A percentile compares a stretch with the other conserved stretches of the same genome.
These are phyloP conservation scores for Stentor coeruleus DNA, from an alignment of 73 alveolate species.

Conservation along the genomic window DNA sequence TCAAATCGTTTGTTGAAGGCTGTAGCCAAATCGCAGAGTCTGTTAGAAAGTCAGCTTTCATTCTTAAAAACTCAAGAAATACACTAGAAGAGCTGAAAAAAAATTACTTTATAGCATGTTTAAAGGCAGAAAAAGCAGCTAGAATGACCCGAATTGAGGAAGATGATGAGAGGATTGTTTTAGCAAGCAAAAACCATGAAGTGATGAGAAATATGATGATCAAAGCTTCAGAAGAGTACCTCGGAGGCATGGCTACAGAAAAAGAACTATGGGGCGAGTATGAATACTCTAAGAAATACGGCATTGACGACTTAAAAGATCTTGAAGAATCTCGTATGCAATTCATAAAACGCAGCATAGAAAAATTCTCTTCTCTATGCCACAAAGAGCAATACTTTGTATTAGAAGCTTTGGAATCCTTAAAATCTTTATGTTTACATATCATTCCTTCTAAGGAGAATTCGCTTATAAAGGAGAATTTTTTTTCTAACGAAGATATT, in stretches of 20 bases:
- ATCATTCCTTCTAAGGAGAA: not conserved
- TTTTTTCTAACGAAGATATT: not conserved
- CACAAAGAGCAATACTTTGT: not conserved
- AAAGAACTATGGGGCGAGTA: not conserved
- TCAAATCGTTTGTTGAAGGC: not conserved
- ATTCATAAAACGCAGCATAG: not conserved
- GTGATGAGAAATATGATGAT: not conserved
- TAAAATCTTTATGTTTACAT: not conserved
- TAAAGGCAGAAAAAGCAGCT: constrained; percentile 15
- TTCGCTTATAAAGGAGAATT: not conserved
- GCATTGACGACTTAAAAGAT: not conserved
- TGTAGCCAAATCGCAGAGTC: not conserved
- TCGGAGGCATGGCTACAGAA: not conserved
- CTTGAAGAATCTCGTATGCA: not conserved
- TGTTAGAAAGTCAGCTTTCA: not conserved
- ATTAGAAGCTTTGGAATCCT: not conserved
- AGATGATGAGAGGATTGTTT: not conserved
- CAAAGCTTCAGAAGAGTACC: constrained; percentile 1
- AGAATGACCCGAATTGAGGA: not conserved
- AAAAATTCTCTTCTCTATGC: not conserved
- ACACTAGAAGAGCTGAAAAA: not conserved
- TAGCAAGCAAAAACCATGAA: not conserved
- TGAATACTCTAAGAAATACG: not conserved
- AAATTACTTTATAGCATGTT: not conserved
- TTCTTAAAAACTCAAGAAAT: not conserved